A percentile compares a stretch with the other conserved stretches of the same genome.
phyloP scores from a whole-genome alignment of 495 filamentous ascomycete species.

The Tuber calosporum region DNA sequence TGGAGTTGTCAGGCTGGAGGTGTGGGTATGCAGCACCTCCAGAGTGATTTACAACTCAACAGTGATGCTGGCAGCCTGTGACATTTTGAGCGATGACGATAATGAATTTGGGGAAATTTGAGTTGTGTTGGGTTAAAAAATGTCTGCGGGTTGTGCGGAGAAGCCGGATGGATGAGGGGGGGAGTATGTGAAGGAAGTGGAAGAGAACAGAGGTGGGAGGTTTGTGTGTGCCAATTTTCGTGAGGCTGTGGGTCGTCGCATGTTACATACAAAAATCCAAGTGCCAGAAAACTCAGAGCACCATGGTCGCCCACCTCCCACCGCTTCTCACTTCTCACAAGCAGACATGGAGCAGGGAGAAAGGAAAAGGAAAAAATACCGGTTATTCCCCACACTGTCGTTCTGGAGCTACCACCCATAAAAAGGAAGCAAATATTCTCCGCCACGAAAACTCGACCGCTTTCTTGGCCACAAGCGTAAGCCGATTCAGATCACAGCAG shows the following conservation, averaged over 20 bases:
- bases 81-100: conserved; percentile 41
- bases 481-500: not conserved
- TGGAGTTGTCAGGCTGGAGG: conserved; percentile 40
- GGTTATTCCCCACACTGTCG: not conserved
- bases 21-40: conserved; percentile 37
- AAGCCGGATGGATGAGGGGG: conserved; percentile 1
- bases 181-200: conserved; percentile 6
- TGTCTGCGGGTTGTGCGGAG: conserved; percentile 6
- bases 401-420: not conserved
- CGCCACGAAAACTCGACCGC: too few relatives aligned
- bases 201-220: conserved; percentile 4
- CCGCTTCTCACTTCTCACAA: not conserved
- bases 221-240: conserved; percentile 15
- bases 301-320: not conserved
- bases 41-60: conserved; percentile 42
- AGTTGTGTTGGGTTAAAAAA: conserved; percentile 14
- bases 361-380: not conserved
- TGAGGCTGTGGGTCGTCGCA: conserved; percentile 4
- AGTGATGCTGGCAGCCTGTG: conserved; percentile 38
- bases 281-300: not conserved
- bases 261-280: not conserved
- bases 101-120: conserved; percentile 32
- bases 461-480: not conserved
- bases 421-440: not conserved
- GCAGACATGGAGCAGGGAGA: not conserved